phyloP scores from a whole-genome alignment of 1,284 basidiomycete species.

The Wolfiporia cocos region DNA sequence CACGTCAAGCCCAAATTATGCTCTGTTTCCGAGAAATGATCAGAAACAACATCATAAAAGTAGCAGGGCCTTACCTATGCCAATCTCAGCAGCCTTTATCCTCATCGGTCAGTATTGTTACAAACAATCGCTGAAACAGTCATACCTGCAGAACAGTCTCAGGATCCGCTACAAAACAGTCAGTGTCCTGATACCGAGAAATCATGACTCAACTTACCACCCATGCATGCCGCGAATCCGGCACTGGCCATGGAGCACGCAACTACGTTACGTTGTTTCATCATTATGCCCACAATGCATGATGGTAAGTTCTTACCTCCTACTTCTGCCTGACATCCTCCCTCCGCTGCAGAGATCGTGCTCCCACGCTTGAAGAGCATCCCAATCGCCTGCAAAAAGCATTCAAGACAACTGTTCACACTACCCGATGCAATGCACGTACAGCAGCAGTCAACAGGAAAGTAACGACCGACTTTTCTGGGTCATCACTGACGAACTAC shows the following conservation, averaged over 20 bases:
- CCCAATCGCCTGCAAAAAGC: slow-evolving; percentile 62
- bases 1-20: slow-evolving; percentile 88
- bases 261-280: slow-evolving; percentile 36
- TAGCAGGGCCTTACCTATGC: slow-evolving; percentile 82
- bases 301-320: slow-evolving; percentile 44
- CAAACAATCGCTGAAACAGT: background rate
- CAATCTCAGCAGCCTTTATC: slow-evolving; percentile 85
- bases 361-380: slow-evolving; percentile 98
- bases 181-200: background rate
- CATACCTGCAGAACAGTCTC: slow-evolving; percentile 71
- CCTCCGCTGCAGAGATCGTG: slow-evolving; percentile 94
- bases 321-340: slow-evolving; percentile 84
- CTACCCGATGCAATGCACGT: background rate
- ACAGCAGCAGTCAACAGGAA: slow-evolving; percentile 82
- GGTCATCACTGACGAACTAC: slow-evolving; percentile 85
- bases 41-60: slow-evolving; percentile 9
- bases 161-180: slow-evolving; percentile 48
- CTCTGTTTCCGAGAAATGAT: slow-evolving; percentile 35
- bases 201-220: slow-evolving; percentile 41
- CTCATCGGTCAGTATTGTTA: background rate
- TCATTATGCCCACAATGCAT: background rate
- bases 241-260: slow-evolving; percentile 91
- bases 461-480: slow-evolving; percentile 80
- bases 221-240: slow-evolving; percentile 92
- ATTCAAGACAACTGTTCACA: background rate